A percentile compares a stretch with the other conserved stretches of the same genome.
Conservation (phyloP, 805 yeast species). For the Huiozyma naganishii region DNA sequence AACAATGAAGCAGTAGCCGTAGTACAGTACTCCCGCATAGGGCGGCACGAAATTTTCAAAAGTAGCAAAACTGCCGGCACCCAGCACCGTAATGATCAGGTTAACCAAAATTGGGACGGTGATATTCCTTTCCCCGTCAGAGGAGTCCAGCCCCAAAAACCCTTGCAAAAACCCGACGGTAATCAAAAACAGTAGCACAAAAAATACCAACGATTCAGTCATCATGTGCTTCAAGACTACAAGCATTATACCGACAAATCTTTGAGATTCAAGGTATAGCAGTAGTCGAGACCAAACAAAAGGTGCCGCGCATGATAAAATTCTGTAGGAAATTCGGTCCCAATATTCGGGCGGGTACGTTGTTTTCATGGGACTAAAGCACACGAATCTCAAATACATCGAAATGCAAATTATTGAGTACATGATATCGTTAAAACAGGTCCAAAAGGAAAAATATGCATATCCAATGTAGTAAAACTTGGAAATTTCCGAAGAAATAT, state of each 20-base stretch:
- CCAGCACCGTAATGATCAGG: constrained; percentile 61
- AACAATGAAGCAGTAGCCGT: constrained; percentile 65
- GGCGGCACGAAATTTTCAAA: constrained; percentile 73
- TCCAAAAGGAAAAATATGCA: constrained; percentile 67
- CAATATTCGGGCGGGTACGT: constrained; percentile 24
- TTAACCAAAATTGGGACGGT: constrained; percentile 53
- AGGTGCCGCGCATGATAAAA: constrained; percentile 74
- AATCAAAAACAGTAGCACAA: constrained; percentile 58
- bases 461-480: constrained; percentile 71
- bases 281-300: constrained; percentile 75
- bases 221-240: constrained; percentile 78
- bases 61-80: constrained; percentile 61
- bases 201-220: constrained; percentile 78
- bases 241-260: constrained; percentile 80
- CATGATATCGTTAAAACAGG: constrained; percentile 62
- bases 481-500: constrained; percentile 52
- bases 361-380: constrained; percentile 21
- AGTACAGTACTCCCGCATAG: constrained; percentile 70
- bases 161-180: constrained; percentile 80
- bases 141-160: constrained; percentile 74
- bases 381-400: constrained; percentile 40
- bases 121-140: constrained; percentile 75
- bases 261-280: constrained; percentile 65
- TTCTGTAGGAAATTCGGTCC: constrained; percentile 54
- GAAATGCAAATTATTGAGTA: constrained; percentile 46